phyloP scores from a whole-genome alignment of 2,329 filamentous ascomycete species.

The Pseudopithomyces maydicus region DNA sequence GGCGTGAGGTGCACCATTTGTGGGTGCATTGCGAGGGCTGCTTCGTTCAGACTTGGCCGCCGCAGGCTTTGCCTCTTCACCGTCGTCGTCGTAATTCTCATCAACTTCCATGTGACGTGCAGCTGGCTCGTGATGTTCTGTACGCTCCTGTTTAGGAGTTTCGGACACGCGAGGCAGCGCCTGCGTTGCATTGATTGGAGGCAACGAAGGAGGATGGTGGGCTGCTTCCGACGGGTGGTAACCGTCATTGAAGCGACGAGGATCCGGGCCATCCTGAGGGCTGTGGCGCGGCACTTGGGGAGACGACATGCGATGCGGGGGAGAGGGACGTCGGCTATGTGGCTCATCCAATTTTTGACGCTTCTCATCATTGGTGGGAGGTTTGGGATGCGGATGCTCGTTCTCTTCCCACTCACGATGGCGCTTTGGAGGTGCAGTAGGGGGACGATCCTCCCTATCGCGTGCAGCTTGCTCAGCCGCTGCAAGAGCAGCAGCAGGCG shows the following conservation, averaged over 20 bases:
- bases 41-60: constrained; percentile 50
- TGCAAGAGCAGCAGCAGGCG: constrained; percentile 67
- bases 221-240: constrained; percentile 94
- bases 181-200: constrained; percentile 53
- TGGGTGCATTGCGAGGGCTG: constrained; percentile 46
- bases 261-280: constrained; percentile 65
- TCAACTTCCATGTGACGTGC: constrained; percentile 96
- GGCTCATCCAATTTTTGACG: constrained; percentile 86
- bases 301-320: constrained; percentile 52
- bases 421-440: constrained; percentile 77
- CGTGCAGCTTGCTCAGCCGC: constrained; percentile 72
- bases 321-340: constrained; percentile 69
- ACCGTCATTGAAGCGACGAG: constrained; percentile 72
- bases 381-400: constrained; percentile 73
- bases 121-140: constrained; percentile 73
- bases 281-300: constrained; percentile 74
- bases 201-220: constrained; percentile 74
- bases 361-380: constrained; percentile 79
- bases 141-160: constrained; percentile 51
- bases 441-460: constrained; percentile 72
- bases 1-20: constrained; percentile 40
- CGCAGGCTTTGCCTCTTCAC: constrained; percentile 74
- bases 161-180: constrained; percentile 61
- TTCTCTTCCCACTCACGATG: constrained; percentile 94
- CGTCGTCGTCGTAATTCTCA: constrained; percentile 95